Conservation (phyloP, 2,329 filamentous ascomycete species). For the Fusarium dimerum region DNA sequence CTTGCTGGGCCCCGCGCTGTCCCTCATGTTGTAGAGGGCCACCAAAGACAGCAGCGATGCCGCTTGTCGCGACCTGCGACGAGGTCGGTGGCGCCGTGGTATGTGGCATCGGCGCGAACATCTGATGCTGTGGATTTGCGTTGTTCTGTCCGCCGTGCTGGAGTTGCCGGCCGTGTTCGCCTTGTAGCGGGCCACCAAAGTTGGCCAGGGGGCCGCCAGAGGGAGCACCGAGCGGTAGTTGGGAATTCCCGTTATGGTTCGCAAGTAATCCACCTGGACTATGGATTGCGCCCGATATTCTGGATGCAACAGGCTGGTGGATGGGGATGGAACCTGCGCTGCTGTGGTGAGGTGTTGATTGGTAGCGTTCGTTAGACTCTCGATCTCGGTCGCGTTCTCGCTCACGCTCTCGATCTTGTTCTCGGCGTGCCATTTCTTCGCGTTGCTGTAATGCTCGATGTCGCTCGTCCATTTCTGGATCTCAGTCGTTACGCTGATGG, state of each 20-base stretch:
- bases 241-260: constrained; percentile 64
- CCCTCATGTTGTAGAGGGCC: constrained; percentile 68
- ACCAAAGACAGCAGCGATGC: constrained; percentile 67
- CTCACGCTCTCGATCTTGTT: constrained; percentile 50
- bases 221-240: constrained; percentile 54
- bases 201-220: constrained; percentile 47
- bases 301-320: constrained; percentile 88
- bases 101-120: constrained; percentile 58
- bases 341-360: constrained; percentile 75
- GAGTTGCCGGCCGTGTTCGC: constrained; percentile 51
- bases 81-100: constrained; percentile 50
- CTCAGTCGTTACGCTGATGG: constrained; percentile 47
- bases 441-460: constrained; percentile 49
- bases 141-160: constrained; percentile 54
- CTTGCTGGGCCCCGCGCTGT: constrained; percentile 49
- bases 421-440: constrained; percentile 48
- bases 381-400: constrained; percentile 56
- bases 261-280: constrained; percentile 87
- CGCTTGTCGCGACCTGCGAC: constrained; percentile 59
- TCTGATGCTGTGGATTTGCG: constrained; percentile 51
- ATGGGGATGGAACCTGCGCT: constrained; percentile 86
- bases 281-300: constrained; percentile 80
- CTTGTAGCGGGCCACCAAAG: constrained; percentile 58
- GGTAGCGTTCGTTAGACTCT: constrained; percentile 67
- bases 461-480: constrained; percentile 50